A percentile compares a stretch with the other conserved stretches of the same genome.
These are phyloP conservation scores for Xylaria arbuscula DNA, from an alignment of 2,329 filamentous ascomycete genomes.

Conservation along the genomic window DNA sequence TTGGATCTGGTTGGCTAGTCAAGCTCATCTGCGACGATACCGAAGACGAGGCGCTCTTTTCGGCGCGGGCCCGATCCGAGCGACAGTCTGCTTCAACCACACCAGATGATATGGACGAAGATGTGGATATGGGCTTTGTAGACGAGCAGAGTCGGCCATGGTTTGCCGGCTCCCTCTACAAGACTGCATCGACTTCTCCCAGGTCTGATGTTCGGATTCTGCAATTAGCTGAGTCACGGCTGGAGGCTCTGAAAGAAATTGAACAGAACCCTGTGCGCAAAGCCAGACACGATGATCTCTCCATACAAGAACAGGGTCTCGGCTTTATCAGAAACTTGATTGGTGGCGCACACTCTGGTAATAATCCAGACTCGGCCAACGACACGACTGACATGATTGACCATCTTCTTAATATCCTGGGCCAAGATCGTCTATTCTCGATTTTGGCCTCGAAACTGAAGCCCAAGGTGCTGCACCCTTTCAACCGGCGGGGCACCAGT, in stretches of 20 bases:
- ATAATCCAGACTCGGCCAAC: conserved; percentile 60
- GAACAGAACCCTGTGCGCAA: conserved; percentile 76
- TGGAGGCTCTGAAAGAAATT: conserved; percentile 67
- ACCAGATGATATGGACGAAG: conserved; percentile 64
- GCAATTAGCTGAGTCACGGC: conserved; percentile 61
- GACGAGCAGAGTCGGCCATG: conserved; percentile 55
- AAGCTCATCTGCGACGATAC: conserved; percentile 76
- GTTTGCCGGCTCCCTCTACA: conserved; percentile 39
- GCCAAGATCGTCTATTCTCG: conserved; percentile 81
- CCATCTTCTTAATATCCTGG: conserved; percentile 79
- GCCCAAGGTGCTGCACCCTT: conserved; percentile 66
- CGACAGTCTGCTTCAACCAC: conserved; percentile 40
- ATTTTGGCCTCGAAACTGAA: conserved; percentile 83
- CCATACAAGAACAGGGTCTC: conserved; percentile 90
- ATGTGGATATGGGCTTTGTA: conserved; percentile 66
- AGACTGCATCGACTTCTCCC: conserved; percentile 30
- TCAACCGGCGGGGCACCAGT: conserved; percentile 55
- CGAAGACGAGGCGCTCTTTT: conserved; percentile 63
- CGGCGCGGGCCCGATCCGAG: conserved; percentile 51
- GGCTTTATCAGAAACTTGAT: conserved; percentile 92
- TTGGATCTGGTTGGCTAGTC: conserved; percentile 83
- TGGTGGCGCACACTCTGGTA: conserved; percentile 65
- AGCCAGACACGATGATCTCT: conserved; percentile 80
- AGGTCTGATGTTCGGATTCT: conserved; percentile 49
- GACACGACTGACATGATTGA: conserved; percentile 82